Percentiles rank a stretch among this genome's conserved stretches.
These are phyloP conservation scores for Backusella liffmaniae DNA, from an alignment of 192 early-diverging fungal genomes.

Conservation along the genomic window DNA sequence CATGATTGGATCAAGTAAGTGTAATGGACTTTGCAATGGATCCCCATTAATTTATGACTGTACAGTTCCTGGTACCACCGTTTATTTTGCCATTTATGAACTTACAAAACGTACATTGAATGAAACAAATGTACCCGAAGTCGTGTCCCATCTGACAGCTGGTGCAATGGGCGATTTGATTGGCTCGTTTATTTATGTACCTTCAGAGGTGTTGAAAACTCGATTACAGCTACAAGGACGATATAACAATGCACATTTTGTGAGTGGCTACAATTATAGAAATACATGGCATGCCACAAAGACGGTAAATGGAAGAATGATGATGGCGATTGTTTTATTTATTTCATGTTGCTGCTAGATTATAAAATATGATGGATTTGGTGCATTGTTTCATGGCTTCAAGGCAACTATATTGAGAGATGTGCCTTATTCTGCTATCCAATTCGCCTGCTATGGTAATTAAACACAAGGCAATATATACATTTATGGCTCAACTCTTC, in stretches of 20 bases:
- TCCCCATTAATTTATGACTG: no score
- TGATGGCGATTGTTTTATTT: not conserved
- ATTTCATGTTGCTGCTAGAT: slow-evolving; percentile 31
- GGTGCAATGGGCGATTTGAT: slow-evolving; percentile 56
- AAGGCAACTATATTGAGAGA: slow-evolving; percentile 55
- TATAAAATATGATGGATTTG: slow-evolving; percentile 61
- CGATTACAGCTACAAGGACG: slow-evolving; percentile 77
- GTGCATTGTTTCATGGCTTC: slow-evolving; percentile 59
- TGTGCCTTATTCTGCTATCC: slow-evolving; percentile 58
- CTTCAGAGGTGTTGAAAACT: slow-evolving; percentile 68
- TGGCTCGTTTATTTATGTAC: slow-evolving; percentile 56
- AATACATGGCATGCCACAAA: slow-evolving; percentile 61
- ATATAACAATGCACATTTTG: slow-evolving; percentile 67
- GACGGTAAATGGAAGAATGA: slow-evolving; percentile 35
- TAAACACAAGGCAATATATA: not conserved
- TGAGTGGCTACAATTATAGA: slow-evolving; percentile 69
- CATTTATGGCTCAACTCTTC: not conserved
- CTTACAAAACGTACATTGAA: slow-evolving; percentile 52
- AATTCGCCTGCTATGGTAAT: slow-evolving; percentile 62
- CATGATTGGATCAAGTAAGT: slow-evolving; percentile 47
- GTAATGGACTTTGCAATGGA: no score
- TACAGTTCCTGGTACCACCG: slow-evolving; percentile 49
- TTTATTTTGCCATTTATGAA: slow-evolving; percentile 61
- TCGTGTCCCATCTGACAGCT: slow-evolving; percentile 51
- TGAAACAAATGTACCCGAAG: slow-evolving; percentile 42